Percentiles rank a stretch among this genome's conserved stretches.
These are phyloP conservation scores for Eragrostis tef DNA, from an alignment of 202 grass and related monocot genomes.

Conservation along the genomic window DNA sequence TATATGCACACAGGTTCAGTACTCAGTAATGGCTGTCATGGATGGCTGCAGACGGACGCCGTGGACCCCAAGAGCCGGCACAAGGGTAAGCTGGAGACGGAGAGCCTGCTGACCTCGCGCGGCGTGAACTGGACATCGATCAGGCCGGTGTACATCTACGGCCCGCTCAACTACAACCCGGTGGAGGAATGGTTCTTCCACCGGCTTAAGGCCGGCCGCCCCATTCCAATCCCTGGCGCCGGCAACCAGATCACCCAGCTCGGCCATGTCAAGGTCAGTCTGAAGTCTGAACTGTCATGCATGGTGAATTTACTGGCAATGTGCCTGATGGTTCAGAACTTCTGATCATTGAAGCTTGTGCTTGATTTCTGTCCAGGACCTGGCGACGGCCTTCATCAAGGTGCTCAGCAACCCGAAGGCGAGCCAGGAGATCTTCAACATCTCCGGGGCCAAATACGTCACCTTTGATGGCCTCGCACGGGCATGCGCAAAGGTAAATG, in stretches of 20 bases:
- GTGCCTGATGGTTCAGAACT: background rate
- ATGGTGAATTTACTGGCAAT: background rate
- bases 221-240: constrained; percentile 76
- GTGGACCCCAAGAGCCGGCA: constrained; percentile 95
- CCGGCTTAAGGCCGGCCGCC: constrained; percentile 80
- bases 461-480: constrained; percentile 91
- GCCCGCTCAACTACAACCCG: constrained; percentile 97
- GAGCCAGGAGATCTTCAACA: constrained; percentile 94
- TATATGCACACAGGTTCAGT: too few relatives aligned
- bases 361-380: constrained; percentile 52
- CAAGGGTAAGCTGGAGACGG: constrained; percentile 99
- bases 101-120: constrained; percentile 68
- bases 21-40: background rate
- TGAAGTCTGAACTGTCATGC: too few relatives aligned
- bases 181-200: constrained; percentile 99
- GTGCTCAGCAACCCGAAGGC: constrained; percentile 81
- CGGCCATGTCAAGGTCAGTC: constrained; percentile 87
- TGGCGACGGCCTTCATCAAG: constrained; percentile 67
- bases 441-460: constrained; percentile 92
- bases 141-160: constrained; percentile 95
- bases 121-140: constrained; percentile 94
- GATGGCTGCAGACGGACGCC: constrained; percentile 63
- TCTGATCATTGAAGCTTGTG: background rate
- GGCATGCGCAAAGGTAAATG: constrained; percentile 84
- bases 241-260: constrained; percentile 97